Evolutionary conservation across 257 asterid species (phyloP), one percentile per base, ranked within the genome.

Genomic region (Scutellaria baicalensis): DNA sequence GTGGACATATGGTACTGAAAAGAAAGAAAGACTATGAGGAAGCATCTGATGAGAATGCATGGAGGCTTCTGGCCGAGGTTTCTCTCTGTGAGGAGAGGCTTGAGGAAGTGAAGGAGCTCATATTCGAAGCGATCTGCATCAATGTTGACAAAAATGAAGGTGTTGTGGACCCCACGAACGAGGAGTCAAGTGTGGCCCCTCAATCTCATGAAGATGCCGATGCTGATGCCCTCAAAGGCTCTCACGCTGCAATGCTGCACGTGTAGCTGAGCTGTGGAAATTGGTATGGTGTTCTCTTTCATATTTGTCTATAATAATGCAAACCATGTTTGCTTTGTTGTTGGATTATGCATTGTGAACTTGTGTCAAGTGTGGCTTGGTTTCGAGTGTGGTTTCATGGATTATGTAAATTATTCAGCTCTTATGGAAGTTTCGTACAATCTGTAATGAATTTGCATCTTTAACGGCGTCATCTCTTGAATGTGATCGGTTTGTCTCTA

Each of bases 1-100:
- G 97, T 43, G 97, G 97, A 39, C 97, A 89, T 62, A 91, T 91
- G 91, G 96, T 91, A 17, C 74, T 91, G 82, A 91, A 91, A 65
- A 77, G 96, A 64, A 91, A 91, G 90, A 73, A 87, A 74, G 97
- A 89, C 61, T 91, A 87, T 9, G 95, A 87, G 64, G 89, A 71
- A 16, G 97, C 97, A 10, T 79, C 92, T 0, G 90, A 89, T 67
- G 90, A 66, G 36, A 89, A 89, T 9, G 97, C 97, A n/a, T 84
- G 92, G 93, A 83, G 84, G 85, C 96, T 91, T 9, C 82, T 91
- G 16, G 97, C 97, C 6, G 96, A 89, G 88, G 97, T 89, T 39
- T 91, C 97, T 16, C 90, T 91, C n/a, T 85, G 93, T 3, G 84
- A 85, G 66, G 97, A 75, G 81, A 85, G 97, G 85, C 74, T 91